phyloP scores from a whole-genome alignment of 441 rosid species.

The Isatis lusitanica region DNA sequence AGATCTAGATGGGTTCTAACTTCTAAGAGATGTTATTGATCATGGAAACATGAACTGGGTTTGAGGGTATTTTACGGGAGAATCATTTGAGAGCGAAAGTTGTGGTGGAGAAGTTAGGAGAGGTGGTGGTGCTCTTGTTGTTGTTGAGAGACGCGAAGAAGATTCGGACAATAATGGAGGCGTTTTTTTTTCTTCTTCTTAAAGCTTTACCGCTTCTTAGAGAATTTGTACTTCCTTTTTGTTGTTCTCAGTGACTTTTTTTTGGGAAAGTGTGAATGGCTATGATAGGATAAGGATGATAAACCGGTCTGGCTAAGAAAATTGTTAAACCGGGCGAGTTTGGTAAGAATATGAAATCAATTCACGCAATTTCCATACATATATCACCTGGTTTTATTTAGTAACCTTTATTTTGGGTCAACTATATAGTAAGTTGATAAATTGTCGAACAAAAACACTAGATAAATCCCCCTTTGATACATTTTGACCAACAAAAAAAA shows the following conservation, averaged over 20 bases:
- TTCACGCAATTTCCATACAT: not conserved
- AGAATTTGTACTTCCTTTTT: not conserved
- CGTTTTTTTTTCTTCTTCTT: not conserved
- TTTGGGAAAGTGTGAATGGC: not conserved
- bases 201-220: conserved; percentile 20
- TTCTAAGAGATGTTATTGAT: not conserved
- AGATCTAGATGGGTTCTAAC: conserved; percentile 2
- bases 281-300: conserved; percentile 8
- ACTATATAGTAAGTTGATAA: not conserved
- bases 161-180: conserved; percentile 34
- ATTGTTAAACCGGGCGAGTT: not conserved
- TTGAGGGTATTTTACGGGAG: not conserved
- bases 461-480: not conserved
- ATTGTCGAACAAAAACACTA: not conserved
- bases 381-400: not conserved
- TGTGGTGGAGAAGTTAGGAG: conserved; percentile 16
- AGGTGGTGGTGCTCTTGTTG: conserved; percentile 8
- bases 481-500: too few species aligned
- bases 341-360: not conserved
- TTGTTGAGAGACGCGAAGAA: conserved; percentile 36
- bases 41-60: conserved; percentile 15
- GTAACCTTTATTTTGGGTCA: not conserved
- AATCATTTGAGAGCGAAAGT: conserved; percentile 12
- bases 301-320: not conserved
- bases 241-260: not conserved